Conservation (phyloP, 768 basidiomycete species). For the Suillus luteus region DNA sequence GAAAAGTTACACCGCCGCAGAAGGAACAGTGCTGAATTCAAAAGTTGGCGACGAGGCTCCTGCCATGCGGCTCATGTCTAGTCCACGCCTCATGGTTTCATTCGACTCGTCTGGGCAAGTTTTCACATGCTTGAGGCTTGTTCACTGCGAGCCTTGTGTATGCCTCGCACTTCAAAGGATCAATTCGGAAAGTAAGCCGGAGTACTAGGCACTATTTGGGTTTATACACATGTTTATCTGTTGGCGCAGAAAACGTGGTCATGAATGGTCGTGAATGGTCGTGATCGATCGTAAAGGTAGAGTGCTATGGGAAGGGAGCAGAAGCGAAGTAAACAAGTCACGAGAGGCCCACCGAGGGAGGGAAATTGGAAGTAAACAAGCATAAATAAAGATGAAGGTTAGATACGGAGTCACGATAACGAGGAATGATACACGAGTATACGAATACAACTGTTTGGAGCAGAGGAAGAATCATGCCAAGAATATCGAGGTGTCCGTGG, state of each 20-base stretch:
- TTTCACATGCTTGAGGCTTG: background rate
- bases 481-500: background rate
- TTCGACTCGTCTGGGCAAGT: background rate
- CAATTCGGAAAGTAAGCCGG: background rate
- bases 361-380: background rate
- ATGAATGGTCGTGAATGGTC: background rate
- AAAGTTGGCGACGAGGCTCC: background rate
- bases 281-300: background rate
- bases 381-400: background rate
- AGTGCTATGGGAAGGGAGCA: background rate
- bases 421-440: background rate
- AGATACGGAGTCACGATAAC: background rate
- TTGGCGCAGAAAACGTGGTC: background rate
- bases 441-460: background rate
- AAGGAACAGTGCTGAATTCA: background rate
- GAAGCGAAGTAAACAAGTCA: background rate
- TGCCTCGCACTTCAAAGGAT: background rate
- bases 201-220: background rate
- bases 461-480: background rate
- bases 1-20: background rate
- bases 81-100: background rate
- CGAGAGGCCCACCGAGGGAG: background rate
- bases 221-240: background rate
- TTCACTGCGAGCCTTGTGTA: background rate
- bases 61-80: background rate